Percentiles rank a stretch among this genome's conserved stretches.
Conservation (phyloP, 352 stramenopile species). For the Pythium aristosporum region DNA sequence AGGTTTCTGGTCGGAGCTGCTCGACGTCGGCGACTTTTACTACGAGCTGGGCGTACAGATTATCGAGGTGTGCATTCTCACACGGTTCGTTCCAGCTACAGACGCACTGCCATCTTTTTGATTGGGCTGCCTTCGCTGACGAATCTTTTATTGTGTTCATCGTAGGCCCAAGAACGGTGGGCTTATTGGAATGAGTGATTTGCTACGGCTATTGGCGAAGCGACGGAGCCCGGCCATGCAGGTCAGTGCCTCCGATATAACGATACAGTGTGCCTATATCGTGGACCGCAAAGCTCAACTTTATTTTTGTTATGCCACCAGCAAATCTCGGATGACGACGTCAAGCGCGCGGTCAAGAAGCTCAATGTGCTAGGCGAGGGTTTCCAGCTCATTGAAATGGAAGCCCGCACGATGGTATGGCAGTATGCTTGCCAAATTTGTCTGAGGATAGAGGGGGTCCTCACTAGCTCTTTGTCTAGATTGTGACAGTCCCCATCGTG, state of each 20-base stretch:
- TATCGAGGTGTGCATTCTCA: conserved; percentile 97
- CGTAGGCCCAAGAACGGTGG: conserved; percentile 79
- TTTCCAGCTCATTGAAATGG: conserved; percentile 93
- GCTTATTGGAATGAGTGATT: conserved; percentile 77
- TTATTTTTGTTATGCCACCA: conserved; percentile 20
- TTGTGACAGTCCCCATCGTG: conserved; percentile 95
- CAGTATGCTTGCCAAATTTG: conserved; percentile 3
- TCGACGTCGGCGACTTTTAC: conserved; percentile 99
- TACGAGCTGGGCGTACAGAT: conserved; percentile 99
- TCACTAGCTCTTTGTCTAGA: conserved; percentile 34
- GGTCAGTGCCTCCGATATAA: conserved; percentile 21
- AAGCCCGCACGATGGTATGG: conserved; percentile 87
- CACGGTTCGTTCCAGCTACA: conserved; percentile 38
- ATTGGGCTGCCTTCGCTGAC: neutral
- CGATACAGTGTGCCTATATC: neutral
- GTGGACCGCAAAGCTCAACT: neutral
- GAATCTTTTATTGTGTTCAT: neutral
- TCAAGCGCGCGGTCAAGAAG: conserved; percentile 94
- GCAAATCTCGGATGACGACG: conserved; percentile 90
- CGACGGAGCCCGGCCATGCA: conserved; percentile 62
- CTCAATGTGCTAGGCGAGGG: conserved; percentile 93
- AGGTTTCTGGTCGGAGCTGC: conserved; percentile 96
- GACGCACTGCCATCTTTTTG: neutral
- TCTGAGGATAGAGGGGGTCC: conserved; percentile 18
- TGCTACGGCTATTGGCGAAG: conserved; percentile 70